Evolutionary conservation across 352 stramenopile species (phyloP).

Genomic region (Thalassiosira exigua): DNA sequence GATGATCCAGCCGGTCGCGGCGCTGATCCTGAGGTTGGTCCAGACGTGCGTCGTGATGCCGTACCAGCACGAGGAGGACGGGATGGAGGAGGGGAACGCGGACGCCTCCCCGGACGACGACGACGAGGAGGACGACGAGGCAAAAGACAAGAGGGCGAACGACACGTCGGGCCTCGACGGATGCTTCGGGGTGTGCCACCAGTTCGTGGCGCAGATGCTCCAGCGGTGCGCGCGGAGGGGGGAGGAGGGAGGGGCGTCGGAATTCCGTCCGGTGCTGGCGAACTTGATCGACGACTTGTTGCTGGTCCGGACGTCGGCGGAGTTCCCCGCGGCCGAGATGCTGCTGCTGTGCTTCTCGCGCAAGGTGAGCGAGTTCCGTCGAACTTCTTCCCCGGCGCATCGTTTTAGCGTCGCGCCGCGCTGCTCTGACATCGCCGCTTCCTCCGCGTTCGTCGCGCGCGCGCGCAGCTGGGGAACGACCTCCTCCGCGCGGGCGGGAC

Average conservation of each 20-base stretch:
- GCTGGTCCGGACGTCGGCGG: constrained; percentile 66
- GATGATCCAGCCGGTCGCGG: constrained; percentile 80
- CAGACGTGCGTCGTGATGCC: constrained; percentile 75
- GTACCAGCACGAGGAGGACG: constrained; percentile 50
- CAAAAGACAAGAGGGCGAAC: constrained; percentile 36
- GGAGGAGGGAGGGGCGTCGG: constrained; percentile 80
- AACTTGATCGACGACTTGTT: constrained; percentile 85
- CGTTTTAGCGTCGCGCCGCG: neutral
- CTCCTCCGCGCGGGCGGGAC: constrained; percentile 53
- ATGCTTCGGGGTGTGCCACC: constrained; percentile 68
- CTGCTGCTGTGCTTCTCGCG: constrained; percentile 69
- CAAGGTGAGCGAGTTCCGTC: constrained; percentile 56
- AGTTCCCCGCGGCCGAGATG: constrained; percentile 82
- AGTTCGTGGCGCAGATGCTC: constrained; percentile 75
- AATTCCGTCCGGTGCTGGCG: constrained; percentile 79
- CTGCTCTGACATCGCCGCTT: too few relatives aligned
- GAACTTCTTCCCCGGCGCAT: constrained; percentile 3
- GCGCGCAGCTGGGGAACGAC: constrained; percentile 40
- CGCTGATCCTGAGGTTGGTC: constrained; percentile 72
- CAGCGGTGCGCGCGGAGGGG: constrained; percentile 75
- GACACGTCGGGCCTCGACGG: constrained; percentile 59
- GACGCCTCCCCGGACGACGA: constrained; percentile 38
- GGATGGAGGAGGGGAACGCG: constrained; percentile 38
- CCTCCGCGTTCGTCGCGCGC: too few relatives aligned
- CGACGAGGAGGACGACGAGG: constrained; percentile 30